Base-by-base conservation (phyloP, 495 filamentous ascomycete genomes). In the Podospora pseudocomata region DNA sequence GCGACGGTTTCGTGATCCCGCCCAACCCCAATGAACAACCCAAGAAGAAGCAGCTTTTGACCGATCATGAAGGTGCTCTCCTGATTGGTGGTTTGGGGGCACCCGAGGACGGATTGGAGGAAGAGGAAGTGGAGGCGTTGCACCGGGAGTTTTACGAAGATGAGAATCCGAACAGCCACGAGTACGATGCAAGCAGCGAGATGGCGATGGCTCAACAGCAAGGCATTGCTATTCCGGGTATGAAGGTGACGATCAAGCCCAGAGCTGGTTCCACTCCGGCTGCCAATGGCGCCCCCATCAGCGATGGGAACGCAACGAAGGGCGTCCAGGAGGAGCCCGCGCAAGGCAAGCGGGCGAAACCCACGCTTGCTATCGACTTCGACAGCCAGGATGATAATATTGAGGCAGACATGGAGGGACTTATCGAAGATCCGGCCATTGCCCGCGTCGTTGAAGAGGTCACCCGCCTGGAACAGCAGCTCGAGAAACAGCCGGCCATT, bases 321-420 rank as follows among this genome's bases (percentile, higher is more conserved):
- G 39, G 9, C 15, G 7, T 16, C 13, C 62, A 11, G 56, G 2
- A 18, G 67, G 16, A 44, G 72, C 34, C 60, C 61, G 15, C 65
- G 68, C 34, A 57, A 66, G 26, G 28, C 67, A 63, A 72, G 74
- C 68, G 68, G 39, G 3, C 39, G 39, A 73, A 64, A 26, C 62
- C 57, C 20, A 64, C 32, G 3, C 69, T 83, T 61, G 74, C 68
- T 28, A 79, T 81, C 65, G 76, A 83, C 49, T 87, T 84, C 84
- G 78, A 81, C 68, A 70, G 72, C 39, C 82, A 81, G 44, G 84
- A 87, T 67, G 74, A 74, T 5, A 76, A 76, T 11, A 72, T 88
- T 0, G 82, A 85, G 53, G 64, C 75, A 20, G 82, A 87, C 67
- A 84, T 89, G 73, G 83, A 86, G 1, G 75, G 75, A 13, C 82